phyloP scores from a whole-genome alignment of 805 yeast species.

The Candida morakotiae region DNA sequence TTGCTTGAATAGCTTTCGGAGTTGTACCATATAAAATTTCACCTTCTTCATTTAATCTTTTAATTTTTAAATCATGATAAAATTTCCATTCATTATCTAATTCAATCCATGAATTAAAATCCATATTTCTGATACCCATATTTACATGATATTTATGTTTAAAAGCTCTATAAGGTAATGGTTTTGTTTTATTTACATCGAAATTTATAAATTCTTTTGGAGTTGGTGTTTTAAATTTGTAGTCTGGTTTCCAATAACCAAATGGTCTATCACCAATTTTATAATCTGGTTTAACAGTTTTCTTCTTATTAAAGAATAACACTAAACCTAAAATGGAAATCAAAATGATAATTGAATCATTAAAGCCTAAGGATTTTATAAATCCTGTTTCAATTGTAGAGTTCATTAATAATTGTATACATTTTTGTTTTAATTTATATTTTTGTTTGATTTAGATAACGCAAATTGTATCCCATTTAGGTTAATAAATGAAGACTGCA shows the following conservation, averaged over 20 bases:
- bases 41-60: conserved; percentile 46
- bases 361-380: conserved; percentile 1
- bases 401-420: not conserved
- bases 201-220: conserved; percentile 47
- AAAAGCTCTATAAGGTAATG: conserved; percentile 65
- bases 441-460: not conserved
- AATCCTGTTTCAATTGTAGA: conserved; percentile 2
- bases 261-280: conserved; percentile 24
- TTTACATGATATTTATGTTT: conserved; percentile 60
- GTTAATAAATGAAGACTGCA: not conserved
- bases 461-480: not conserved
- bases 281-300: not conserved
- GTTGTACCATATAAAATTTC: conserved; percentile 46
- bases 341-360: not conserved
- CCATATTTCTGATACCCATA: conserved; percentile 67
- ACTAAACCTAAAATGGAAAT: not conserved
- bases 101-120: conserved; percentile 61
- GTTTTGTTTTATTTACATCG: conserved; percentile 47
- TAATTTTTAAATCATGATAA: conserved; percentile 49
- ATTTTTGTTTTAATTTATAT: conserved; percentile 1
- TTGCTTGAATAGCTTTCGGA: conserved; percentile 49
- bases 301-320: not conserved
- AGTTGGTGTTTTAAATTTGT: conserved; percentile 40
- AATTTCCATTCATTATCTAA: conserved; percentile 62
- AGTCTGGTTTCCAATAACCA: conserved; percentile 55